phyloP scores from a whole-genome alignment of 2,329 filamentous ascomycete species.

The Alternaria consortialis region DNA sequence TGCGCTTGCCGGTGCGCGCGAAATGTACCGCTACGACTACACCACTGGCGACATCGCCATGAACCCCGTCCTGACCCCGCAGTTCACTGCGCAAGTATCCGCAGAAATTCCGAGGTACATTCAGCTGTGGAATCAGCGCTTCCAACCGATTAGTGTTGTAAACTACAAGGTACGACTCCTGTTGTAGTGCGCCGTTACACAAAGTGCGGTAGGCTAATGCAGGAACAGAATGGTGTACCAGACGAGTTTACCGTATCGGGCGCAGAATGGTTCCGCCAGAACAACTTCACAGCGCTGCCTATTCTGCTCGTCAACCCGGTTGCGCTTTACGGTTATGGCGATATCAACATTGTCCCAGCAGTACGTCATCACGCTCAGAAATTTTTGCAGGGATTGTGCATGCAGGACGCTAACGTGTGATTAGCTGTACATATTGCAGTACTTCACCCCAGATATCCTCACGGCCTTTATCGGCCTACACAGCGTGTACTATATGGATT shows the following conservation, averaged over 20 bases:
- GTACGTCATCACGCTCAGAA: slow-evolving; percentile 39
- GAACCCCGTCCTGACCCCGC: slow-evolving; percentile 31
- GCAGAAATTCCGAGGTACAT: slow-evolving; percentile 49
- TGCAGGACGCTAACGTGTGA: slow-evolving; percentile 39
- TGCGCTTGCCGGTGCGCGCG: slow-evolving; percentile 42
- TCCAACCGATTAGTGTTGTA: slow-evolving; percentile 43
- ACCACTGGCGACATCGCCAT: slow-evolving; percentile 38
- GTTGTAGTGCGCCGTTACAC: slow-evolving; percentile 17
- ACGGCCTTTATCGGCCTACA: slow-evolving; percentile 49
- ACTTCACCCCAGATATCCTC: slow-evolving; percentile 51
- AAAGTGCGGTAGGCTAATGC: slow-evolving; percentile 23
- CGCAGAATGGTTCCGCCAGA: slow-evolving; percentile 46
- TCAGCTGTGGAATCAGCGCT: slow-evolving; percentile 44
- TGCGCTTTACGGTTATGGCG: slow-evolving; percentile 51
- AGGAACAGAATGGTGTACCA: slow-evolving; percentile 47
- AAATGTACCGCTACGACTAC: slow-evolving; percentile 48
- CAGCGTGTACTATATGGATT: slow-evolving; percentile 51
- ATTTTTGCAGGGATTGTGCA: slow-evolving; percentile 32
- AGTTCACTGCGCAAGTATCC: slow-evolving; percentile 35
- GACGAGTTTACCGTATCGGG: slow-evolving; percentile 48
- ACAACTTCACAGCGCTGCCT: slow-evolving; percentile 49
- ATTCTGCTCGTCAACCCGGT: slow-evolving; percentile 47
- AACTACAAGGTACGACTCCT: slow-evolving; percentile 46
- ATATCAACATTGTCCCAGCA: slow-evolving; percentile 49
- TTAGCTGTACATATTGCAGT: slow-evolving; percentile 51